These are phyloP conservation scores for Crithidia sp. DNA, from an alignment of 208 protist species.

Conservation along the genomic window DNA sequence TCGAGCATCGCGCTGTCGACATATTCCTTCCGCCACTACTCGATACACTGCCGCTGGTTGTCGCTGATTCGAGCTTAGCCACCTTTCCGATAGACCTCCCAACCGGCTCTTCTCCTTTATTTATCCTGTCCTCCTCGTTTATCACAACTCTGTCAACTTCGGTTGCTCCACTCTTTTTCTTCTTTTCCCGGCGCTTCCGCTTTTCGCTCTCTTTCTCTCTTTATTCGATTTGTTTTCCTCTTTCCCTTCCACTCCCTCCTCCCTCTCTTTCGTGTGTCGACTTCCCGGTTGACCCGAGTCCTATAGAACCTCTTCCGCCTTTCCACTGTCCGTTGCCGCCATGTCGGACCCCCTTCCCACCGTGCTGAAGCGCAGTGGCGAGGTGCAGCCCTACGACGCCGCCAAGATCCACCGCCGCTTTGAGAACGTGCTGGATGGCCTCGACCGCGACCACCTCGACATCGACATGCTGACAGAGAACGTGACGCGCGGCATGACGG, in stretches of 20 bases:
- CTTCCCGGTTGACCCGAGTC: too few relatives aligned
- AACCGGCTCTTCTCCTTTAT: not conserved
- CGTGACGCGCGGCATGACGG: constrained; percentile 86
- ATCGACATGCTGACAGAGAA: constrained; percentile 86
- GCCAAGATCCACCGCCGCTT: constrained; percentile 67
- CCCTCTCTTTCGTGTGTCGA: not conserved
- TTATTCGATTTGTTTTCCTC: not conserved
- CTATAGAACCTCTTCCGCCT: not conserved
- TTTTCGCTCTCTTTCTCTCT: not conserved
- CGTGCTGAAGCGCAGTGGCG: constrained; percentile 79
- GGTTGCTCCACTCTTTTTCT: not conserved
- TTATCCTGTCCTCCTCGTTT: not conserved
- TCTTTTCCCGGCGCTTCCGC: not conserved
- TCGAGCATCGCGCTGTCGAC: not conserved
- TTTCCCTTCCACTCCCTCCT: constrained; percentile 10
- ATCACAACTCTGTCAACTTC: not conserved
- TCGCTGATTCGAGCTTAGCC: not conserved
- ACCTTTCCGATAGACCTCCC: not conserved
- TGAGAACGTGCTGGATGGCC: constrained; percentile 40
- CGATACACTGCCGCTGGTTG: constrained; percentile 1
- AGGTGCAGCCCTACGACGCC: constrained; percentile 53
- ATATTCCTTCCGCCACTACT: not conserved
- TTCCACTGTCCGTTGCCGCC: not conserved
- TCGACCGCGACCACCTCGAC: constrained; percentile 69
- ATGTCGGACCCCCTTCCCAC: constrained; percentile 29